Base-by-base conservation (phyloP, 305 asterid genomes). In the Euphrasia arctica region DNA sequence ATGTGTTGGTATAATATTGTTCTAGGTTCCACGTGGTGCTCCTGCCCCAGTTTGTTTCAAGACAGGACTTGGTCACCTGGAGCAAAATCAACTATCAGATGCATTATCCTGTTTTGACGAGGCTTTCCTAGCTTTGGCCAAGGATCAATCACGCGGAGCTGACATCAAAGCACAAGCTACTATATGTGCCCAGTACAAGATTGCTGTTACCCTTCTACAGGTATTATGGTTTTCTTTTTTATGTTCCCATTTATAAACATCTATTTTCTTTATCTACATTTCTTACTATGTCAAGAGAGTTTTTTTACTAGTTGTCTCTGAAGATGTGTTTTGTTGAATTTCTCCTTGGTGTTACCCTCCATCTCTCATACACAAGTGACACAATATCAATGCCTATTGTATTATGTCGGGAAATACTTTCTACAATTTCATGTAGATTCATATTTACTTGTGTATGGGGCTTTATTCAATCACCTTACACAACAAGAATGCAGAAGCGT, bases 121-220 rank as follows among this genome's bases (percentile, higher is more conserved):
- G 78, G 92, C 90, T 75, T 90, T 94, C 90, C 82, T 94, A 58
- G 97, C 99, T 62, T 74, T 94, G 73, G 99, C 99, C 62, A 94
- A 94, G 82, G 99, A 94, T 79, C 96, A 90, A 69, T 94, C 99
- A 68, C 99, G 98, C 62, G 99, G 95, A 78, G 97, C 87, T 72
- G 99, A 90, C 76, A 88, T 86, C 64, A 94, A 90, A 71, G 98
- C 99, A n/a, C 99, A 94, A 79, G 99, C 97, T 74, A 94, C 99
- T 57, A 94, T 94, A 69, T 88, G 97, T 78, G 99, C 99, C 69
- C 99, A 94, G 70, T 90, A 90, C 82, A 94, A 94, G 84, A 91
- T 90, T 68, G 96, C 96, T 4, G 99, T 94, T 62, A 88, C 99
- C 74, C 95, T 94, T 74, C 97, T 94, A 62, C 96, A 83, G 97